Percentiles rank a stretch among this genome's conserved stretches.
Conservation (phyloP, 148 eudicot genomes). For the Drosera capensis region DNA sequence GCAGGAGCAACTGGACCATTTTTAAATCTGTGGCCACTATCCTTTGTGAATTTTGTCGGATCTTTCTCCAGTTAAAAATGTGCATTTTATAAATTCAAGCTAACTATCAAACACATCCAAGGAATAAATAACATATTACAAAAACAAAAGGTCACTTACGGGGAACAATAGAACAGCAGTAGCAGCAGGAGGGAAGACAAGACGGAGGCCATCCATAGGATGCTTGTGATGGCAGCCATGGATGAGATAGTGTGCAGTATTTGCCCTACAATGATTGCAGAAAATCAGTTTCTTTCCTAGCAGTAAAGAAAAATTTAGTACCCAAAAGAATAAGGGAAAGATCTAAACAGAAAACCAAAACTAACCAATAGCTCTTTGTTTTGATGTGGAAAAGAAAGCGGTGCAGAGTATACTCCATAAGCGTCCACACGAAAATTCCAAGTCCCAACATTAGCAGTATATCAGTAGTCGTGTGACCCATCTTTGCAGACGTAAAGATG, state of each 20-base stretch:
- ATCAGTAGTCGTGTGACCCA: slow-evolving; percentile 37
- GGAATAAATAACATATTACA: neutral
- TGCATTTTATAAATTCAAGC: too few species aligned
- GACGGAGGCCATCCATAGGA: slow-evolving; percentile 90
- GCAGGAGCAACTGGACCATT: too few species aligned
- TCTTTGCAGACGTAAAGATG: slow-evolving; percentile 29
- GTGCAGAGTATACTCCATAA: slow-evolving; percentile 71
- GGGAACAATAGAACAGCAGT: slow-evolving; percentile 60
- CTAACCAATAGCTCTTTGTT: slow-evolving; percentile 77
- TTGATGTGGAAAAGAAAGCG: slow-evolving; percentile 92
- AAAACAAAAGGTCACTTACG: slow-evolving; percentile 25
- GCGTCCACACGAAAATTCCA: slow-evolving; percentile 75
- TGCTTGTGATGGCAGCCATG: slow-evolving; percentile 99
- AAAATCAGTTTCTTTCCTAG: neutral
- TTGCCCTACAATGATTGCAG: slow-evolving; percentile 22
- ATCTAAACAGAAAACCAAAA: slow-evolving; percentile 2
- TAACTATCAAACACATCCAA: too few species aligned
- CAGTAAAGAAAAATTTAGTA: neutral
- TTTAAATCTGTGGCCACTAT: too few species aligned
- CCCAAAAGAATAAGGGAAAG: neutral
- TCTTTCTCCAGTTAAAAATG: too few species aligned
- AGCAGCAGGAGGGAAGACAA: slow-evolving; percentile 91
- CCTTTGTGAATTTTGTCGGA: too few species aligned
- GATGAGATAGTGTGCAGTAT: slow-evolving; percentile 79
- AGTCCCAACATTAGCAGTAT: slow-evolving; percentile 30